Evolutionary conservation across 2,329 filamentous ascomycete genomes (phyloP).

Genomic region (Gyromitra esculenta): DNA sequence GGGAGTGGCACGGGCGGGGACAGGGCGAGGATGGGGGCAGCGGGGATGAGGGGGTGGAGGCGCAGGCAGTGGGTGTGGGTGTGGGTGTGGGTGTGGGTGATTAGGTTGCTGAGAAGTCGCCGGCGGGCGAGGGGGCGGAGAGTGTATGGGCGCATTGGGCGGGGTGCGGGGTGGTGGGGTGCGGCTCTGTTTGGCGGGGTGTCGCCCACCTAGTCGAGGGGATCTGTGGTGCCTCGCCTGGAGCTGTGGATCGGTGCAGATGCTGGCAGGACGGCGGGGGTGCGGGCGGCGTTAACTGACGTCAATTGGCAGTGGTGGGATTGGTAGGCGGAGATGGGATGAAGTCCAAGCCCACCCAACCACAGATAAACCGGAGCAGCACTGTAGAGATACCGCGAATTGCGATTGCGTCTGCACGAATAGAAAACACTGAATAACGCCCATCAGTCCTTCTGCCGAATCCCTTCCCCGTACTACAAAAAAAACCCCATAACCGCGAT

Average conservation of each 20-base stretch:
- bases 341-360: background rate
- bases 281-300: constrained; percentile 14
- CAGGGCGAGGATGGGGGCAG: background rate
- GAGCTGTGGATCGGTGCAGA: background rate
- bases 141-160: constrained; percentile 47
- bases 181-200: background rate
- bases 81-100: background rate
- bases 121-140: constrained; percentile 25
- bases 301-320: constrained; percentile 3
- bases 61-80: background rate
- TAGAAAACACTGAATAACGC: constrained; percentile 4
- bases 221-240: background rate
- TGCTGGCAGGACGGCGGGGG: background rate
- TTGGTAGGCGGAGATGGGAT: background rate
- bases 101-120: background rate
- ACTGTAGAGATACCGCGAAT: background rate
- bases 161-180: constrained; percentile 9
- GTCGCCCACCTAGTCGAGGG: background rate
- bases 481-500: background rate
- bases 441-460: background rate
- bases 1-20: background rate
- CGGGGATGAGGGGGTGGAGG: background rate
- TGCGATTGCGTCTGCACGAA: background rate
- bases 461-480: background rate
- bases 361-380: background rate